Conservation (phyloP, 108 stramenopile species). For the Fragilaria radians region DNA sequence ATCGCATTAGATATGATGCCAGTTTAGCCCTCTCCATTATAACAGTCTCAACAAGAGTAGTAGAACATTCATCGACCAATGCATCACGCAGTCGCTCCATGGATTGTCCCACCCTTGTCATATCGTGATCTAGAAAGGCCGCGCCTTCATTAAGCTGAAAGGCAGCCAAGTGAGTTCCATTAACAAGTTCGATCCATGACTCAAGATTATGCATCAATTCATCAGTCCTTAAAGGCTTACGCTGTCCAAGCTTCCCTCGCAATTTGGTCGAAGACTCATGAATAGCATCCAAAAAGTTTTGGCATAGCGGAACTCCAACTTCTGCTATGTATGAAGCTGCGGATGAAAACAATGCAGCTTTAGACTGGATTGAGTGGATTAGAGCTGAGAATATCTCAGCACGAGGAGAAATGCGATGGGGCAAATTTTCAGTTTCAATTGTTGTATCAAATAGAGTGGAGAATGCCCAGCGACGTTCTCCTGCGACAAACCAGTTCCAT, state of each 20-base stretch:
- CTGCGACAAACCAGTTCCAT: conserved; percentile 62
- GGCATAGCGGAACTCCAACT: conserved; percentile 59
- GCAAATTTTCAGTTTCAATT: conserved; percentile 12
- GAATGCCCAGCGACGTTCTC: conserved; percentile 60
- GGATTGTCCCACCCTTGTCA: conserved; percentile 53
- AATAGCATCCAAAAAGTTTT: conserved; percentile 58
- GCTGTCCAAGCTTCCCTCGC: conserved; percentile 17
- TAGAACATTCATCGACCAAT: conserved; percentile 59
- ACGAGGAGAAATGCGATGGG: conserved; percentile 33
- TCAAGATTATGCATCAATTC: conserved; percentile 36
- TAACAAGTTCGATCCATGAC: conserved; percentile 73
- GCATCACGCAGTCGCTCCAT: conserved; percentile 51
- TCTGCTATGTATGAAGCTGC: conserved; percentile 38
- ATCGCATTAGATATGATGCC: conserved; percentile 68
- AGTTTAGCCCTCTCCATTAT: conserved; percentile 69
- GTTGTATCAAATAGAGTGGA: conserved; percentile 29
- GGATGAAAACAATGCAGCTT: conserved; percentile 43
- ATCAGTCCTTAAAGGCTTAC: conserved; percentile 14
- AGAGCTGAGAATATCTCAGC: conserved; percentile 65
- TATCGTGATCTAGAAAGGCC: conserved; percentile 29
- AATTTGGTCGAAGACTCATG: conserved; percentile 54
- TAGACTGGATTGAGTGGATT: conserved; percentile 51
- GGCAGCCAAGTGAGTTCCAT: conserved; percentile 50
- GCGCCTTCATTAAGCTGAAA: conserved; percentile 17
- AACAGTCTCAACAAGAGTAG: conserved; percentile 57